phyloP scores from a whole-genome alignment of 139 green algal species.

The Tetratostichococcus sp. region DNA sequence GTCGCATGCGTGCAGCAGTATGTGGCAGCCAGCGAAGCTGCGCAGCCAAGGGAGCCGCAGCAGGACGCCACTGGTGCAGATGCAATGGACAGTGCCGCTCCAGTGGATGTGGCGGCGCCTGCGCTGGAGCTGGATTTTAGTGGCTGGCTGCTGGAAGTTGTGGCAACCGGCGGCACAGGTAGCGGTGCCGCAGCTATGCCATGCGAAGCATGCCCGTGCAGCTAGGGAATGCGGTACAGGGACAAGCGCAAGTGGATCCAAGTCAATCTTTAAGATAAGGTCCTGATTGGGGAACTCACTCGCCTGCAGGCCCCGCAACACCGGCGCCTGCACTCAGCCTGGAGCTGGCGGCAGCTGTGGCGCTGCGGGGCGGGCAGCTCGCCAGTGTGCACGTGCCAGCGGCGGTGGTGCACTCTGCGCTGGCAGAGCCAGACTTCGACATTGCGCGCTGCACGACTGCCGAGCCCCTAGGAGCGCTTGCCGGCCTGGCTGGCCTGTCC shows the following conservation, averaged over 20 bases:
- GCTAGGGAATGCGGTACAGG: no score
- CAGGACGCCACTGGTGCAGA: neutral
- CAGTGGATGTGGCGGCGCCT: neutral
- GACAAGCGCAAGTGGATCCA: no score
- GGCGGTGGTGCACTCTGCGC: conserved; percentile 8
- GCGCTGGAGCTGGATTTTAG: neutral
- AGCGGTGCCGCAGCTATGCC: no score
- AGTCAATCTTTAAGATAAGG: no score
- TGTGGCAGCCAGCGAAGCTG: neutral
- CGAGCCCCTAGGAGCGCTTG: neutral
- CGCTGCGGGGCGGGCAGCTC: neutral
- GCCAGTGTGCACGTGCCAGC: neutral
- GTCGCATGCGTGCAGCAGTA: conserved; percentile 21
- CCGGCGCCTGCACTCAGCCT: neutral
- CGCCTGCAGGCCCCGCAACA: neutral
- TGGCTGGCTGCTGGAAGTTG: neutral
- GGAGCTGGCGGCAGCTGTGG: neutral
- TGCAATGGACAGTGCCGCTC: neutral
- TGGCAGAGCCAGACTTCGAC: conserved; percentile 1
- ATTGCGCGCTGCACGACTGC: neutral
- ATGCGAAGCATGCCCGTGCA: no score
- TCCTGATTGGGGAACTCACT: no score
- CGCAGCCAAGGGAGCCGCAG: neutral
- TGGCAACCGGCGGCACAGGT: neutral
- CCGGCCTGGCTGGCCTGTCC: neutral